Percentiles rank a stretch among this genome's conserved stretches.
phyloP scores from a whole-genome alignment of 75 land plant genomes.

The Pseudotsuga menziesii region DNA sequence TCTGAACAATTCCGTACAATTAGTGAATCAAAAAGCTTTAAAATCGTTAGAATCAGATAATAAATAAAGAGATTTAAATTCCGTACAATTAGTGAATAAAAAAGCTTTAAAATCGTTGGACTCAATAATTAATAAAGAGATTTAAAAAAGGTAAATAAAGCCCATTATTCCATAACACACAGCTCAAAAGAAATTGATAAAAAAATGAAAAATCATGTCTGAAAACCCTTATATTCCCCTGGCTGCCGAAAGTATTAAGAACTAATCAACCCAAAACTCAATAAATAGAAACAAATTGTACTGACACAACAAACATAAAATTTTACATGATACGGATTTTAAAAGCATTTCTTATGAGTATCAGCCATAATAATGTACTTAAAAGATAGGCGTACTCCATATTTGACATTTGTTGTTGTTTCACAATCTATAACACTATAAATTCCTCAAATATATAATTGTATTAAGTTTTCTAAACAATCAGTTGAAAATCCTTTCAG shows the following conservation, averaged over 20 bases:
- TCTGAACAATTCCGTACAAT: background rate
- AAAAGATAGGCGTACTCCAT: conserved; percentile 87
- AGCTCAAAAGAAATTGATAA: background rate
- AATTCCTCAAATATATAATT: background rate
- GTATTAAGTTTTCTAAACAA: too few relatives aligned
- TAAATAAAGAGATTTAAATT: too few relatives aligned
- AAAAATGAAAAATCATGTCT: background rate
- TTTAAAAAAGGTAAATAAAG: too few relatives aligned
- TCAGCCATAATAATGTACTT: conserved; percentile 89
- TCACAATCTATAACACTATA: background rate
- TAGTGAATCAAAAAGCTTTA: background rate
- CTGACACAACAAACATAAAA: background rate
- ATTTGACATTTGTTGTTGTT: background rate
- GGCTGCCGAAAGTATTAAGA: background rate
- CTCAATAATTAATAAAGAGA: too few relatives aligned
- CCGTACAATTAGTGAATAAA: too few relatives aligned
- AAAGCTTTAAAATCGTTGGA: too few relatives aligned
- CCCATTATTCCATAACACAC: background rate
- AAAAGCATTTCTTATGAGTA: conserved; percentile 37
- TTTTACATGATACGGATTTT: background rate
- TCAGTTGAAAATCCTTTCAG: too few relatives aligned
- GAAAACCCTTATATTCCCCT: background rate
- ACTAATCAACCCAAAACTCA: background rate
- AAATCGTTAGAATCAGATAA: too few relatives aligned
- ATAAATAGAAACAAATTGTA: background rate